Base-by-base conservation (phyloP, 305 asterid genomes). In the Fraxinus albicans region DNA sequence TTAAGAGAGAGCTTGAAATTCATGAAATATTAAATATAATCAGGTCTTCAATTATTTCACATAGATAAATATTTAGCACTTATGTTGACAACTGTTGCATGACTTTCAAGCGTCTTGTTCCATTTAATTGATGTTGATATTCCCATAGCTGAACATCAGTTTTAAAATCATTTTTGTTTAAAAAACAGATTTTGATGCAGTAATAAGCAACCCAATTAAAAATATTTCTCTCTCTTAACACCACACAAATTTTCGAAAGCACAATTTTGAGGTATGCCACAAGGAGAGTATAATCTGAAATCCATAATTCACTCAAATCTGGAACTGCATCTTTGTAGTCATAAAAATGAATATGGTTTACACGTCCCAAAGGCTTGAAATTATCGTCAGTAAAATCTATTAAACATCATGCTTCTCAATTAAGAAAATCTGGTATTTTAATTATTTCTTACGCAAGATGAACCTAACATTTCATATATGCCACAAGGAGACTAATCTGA, bases 361-460 rank as follows among this genome's bases (percentile, higher is more conserved):
- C 77, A 42, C 4, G 9, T 67, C 77, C 40, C 60, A 47, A 77
- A 33, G 9, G 34, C 17, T 9, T 60, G 19, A 34, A 40, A 10
- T 55, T 81, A 81, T 65, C 33, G 31, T 44, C 78, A 67, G 44
- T 23, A 79, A 79, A 47, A 73, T 31, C 27, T 34, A 47, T 25
- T 29, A 58, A 73, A 42, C 78, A 47, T 47, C 19, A n/a, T 15
- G 4, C 77, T 53, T 29, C 53, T 4, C 27, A 67, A 50, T 80
- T 83, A 65, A 34, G 79, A 78, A 60, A 55, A 36, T 76, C 58
- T 55, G 60, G 21, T 79, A 69, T 76, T 50, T 50, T 79, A 65
- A 3, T 53, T 25, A 2, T 21, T 12, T 60, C 9, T 8, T 65
- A 65, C 27, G 17, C 73, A 25, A 65, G 73, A 23, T 65, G 73